A percentile compares a stretch with the other conserved stretches of the same genome.
Evolutionary conservation across 768 basidiomycete species (phyloP).

Genomic region (Podaxis pistillaris): DNA sequence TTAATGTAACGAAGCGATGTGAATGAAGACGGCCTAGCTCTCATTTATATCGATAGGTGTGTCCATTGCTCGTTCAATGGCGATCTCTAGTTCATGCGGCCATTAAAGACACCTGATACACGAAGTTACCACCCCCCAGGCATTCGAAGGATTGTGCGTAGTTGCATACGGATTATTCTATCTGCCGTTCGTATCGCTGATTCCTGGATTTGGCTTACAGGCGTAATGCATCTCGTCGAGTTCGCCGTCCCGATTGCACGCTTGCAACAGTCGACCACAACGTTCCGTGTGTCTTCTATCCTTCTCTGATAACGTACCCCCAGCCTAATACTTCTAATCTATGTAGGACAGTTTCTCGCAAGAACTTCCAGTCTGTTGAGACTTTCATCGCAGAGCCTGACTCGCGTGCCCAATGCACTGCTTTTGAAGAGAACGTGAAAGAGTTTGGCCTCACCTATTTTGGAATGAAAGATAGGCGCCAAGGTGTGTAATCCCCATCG

Average conservation of each 20-base stretch:
- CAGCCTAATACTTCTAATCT: not conserved
- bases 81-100: slow-evolving; percentile 14
- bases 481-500: slow-evolving; percentile 48
- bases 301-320: not conserved
- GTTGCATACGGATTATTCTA: not conserved
- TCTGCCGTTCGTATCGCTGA: slow-evolving; percentile 8
- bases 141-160: slow-evolving; percentile 81
- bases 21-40: slow-evolving; percentile 73
- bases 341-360: slow-evolving; percentile 66
- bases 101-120: slow-evolving; percentile 62
- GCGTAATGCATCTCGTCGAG: slow-evolving; percentile 70
- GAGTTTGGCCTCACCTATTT: slow-evolving; percentile 92
- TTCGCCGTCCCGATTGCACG: slow-evolving; percentile 86
- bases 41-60: slow-evolving; percentile 83
- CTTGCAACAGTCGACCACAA: slow-evolving; percentile 89
- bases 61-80: slow-evolving; percentile 14
- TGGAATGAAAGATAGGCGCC: slow-evolving; percentile 84
- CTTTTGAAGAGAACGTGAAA: slow-evolving; percentile 87
- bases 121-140: slow-evolving; percentile 93
- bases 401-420: slow-evolving; percentile 78
- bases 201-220: slow-evolving; percentile 31
- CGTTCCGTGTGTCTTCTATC: slow-evolving; percentile 59
- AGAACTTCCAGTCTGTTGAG: slow-evolving; percentile 67
- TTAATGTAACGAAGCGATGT: slow-evolving; percentile 45
- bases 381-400: slow-evolving; percentile 83